Percentiles rank a stretch among this genome's conserved stretches.
phyloP scores from a whole-genome alignment of 1,139 yeast species.

The Candida pseudoviswanathii region DNA sequence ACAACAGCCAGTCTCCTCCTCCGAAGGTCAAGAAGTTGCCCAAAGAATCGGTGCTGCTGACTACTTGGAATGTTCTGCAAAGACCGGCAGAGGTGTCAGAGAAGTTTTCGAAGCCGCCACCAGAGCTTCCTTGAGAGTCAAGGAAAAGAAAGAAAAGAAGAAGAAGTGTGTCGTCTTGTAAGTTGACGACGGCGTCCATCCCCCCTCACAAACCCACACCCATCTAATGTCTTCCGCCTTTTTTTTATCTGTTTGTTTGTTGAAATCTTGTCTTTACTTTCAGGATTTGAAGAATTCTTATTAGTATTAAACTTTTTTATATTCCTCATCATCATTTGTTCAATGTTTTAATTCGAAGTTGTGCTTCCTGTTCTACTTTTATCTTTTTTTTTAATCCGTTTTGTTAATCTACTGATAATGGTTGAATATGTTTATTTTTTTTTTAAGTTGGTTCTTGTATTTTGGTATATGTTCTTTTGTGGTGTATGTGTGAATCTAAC shows the following conservation, averaged over 20 bases:
- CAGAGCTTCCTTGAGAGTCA: constrained; percentile 75
- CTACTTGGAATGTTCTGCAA: constrained; percentile 92
- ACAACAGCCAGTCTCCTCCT: constrained; percentile 71
- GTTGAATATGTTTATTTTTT: not conserved
- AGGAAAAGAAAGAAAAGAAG: constrained; percentile 58
- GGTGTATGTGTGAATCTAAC: not conserved
- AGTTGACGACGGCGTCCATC: constrained; percentile 13
- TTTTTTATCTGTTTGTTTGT: not conserved
- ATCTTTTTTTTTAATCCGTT: not conserved
- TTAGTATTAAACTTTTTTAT: not conserved
- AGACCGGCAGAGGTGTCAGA: constrained; percentile 87
- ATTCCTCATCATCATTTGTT: constrained; percentile 1
- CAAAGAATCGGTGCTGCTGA: constrained; percentile 84
- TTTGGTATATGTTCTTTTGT: not conserved
- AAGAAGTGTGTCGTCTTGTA: constrained; percentile 63
- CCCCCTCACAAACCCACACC: too few relatives aligned
- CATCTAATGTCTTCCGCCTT: not conserved
- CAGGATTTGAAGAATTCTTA: too few relatives aligned
- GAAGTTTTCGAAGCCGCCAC: constrained; percentile 93
- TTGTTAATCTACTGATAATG: too few relatives aligned
- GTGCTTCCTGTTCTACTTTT: constrained; percentile 1
- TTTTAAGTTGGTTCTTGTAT: not conserved
- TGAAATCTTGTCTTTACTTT: not conserved
- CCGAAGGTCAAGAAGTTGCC: constrained; percentile 86
- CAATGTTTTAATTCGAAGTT: constrained; percentile 2